Evolutionary conservation across 805 yeast genomes (phyloP), one percentile per base, ranked within the genome.

Genomic region (Myxozyma kluyveri): DNA sequence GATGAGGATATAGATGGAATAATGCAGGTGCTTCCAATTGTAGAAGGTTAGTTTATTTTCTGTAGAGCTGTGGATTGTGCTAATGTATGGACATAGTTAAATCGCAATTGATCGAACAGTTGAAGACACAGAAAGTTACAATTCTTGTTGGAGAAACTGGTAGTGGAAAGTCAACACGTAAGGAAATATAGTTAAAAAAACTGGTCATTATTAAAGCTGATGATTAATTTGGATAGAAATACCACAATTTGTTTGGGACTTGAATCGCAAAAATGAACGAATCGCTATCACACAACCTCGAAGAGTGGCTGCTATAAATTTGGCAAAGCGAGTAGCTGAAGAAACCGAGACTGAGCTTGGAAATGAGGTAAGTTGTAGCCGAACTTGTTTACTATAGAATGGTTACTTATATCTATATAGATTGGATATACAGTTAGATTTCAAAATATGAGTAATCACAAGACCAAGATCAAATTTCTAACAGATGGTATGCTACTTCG

Each of bases 401-500:
- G 32, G 3, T 17, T 7, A 18, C 26, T 3, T 23, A 29, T 10
- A 21, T 3, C 5, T 6, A 18, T 6, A 18, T 37, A 55, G 59
- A 59, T 91, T 29, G 99, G 99, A 57, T 91, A 87, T 70, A 83
- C 95, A 47, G 98, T 91, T 39, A 78, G 99, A 66, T 93, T 91
- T 67, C 88, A 90, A 61, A 87, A 89, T 65, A 71, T 76, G 50
- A 76, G 85, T 4, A 66, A 77, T 26, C 67, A 75, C 3, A 70
- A 67, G 45, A 91, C 99, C 0, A 79, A 79, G 61, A 70, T 93
- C 60, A 88, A 88, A 65, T 93, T 88, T 65, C 72, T 91, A 42
- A 93, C 99, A 0, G 99, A 93, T 72, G 99, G 99, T 82, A 91
- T 93, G 98, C 76, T 93, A 19, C 70, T 93, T 50, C 79, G 99